Evolutionary conservation across 2,329 filamentous ascomycete genomes (phyloP).

Genomic region (Beauveria sp.): DNA sequence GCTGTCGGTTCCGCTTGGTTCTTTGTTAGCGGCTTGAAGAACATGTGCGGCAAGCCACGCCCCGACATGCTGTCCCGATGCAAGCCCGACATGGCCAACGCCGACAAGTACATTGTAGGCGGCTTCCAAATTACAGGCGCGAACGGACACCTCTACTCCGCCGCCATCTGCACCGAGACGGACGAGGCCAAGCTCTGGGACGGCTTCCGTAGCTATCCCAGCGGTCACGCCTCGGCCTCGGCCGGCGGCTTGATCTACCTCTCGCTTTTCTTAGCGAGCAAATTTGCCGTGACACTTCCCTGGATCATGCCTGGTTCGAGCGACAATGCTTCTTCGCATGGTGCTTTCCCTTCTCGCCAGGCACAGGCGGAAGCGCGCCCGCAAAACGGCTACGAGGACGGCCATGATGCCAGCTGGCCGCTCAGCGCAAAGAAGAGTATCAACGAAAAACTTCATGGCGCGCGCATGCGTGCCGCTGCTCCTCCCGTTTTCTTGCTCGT

Average conservation of each 20-base stretch:
- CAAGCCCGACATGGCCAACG: slow-evolving; percentile 60
- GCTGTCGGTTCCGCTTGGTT: slow-evolving; percentile 66
- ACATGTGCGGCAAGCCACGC: slow-evolving; percentile 59
- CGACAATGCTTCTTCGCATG: slow-evolving; percentile 40
- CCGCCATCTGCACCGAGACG: slow-evolving; percentile 63
- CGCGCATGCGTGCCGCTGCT: slow-evolving; percentile 67
- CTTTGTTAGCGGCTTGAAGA: slow-evolving; percentile 82
- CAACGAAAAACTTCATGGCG: slow-evolving; percentile 26
- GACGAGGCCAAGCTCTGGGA: slow-evolving; percentile 59
- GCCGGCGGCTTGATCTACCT: slow-evolving; percentile 79
- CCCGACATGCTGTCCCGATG: slow-evolving; percentile 80
- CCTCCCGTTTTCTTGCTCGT: slow-evolving; percentile 73
- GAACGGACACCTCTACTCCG: slow-evolving; percentile 64
- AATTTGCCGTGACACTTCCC: slow-evolving; percentile 67
- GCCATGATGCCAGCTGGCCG: slow-evolving; percentile 19
- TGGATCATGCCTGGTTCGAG: slow-evolving; percentile 49
- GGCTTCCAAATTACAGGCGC: slow-evolving; percentile 45
- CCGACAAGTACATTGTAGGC: slow-evolving; percentile 54
- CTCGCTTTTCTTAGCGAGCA: slow-evolving; percentile 77
- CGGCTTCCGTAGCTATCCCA: slow-evolving; percentile 71
- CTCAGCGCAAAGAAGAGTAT: slow-evolving; percentile 22
- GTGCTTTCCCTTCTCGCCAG: slow-evolving; percentile 66
- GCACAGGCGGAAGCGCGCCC: slow-evolving; percentile 28
- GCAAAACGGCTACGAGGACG: slow-evolving; percentile 28
- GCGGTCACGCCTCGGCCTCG: slow-evolving; percentile 53